These are phyloP conservation scores for Gelatoporia subvermispora DNA, from an alignment of 768 basidiomycete species.

Conservation along the genomic window DNA sequence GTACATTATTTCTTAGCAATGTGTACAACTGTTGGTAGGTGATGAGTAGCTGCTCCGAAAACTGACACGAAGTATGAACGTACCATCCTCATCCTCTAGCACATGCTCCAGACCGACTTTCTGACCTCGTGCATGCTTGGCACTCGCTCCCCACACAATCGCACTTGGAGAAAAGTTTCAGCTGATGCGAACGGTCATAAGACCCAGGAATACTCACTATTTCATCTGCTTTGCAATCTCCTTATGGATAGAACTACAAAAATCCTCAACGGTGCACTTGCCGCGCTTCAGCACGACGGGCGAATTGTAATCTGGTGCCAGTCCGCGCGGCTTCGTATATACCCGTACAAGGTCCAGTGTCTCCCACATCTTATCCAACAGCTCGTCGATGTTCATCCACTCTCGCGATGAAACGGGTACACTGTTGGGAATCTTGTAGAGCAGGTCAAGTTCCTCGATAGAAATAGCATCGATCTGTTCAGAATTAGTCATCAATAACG, in stretches of 20 bases:
- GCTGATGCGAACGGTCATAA: background rate
- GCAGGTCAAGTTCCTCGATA: constrained; percentile 92
- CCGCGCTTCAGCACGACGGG: constrained; percentile 82
- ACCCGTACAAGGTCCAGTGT: constrained; percentile 89
- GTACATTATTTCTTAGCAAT: constrained; percentile 19
- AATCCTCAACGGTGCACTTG: constrained; percentile 73
- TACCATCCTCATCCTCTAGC: constrained; percentile 86
- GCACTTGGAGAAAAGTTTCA: constrained; percentile 43
- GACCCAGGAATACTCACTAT: constrained; percentile 51
- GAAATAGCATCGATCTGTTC: constrained; percentile 91
- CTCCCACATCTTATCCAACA: constrained; percentile 91
- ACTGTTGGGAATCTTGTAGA: constrained; percentile 94
- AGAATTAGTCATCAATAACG: constrained; percentile 4
- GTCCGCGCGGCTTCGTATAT: constrained; percentile 93
- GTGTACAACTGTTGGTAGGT: constrained; percentile 15
- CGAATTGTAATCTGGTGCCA: constrained; percentile 81
- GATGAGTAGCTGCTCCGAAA: background rate
- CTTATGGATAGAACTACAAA: constrained; percentile 92
- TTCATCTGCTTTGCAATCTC: constrained; percentile 98
- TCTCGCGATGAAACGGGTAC: constrained; percentile 92
- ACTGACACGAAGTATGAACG: constrained; percentile 21
- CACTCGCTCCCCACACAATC: constrained; percentile 93
- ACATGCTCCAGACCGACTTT: constrained; percentile 88
- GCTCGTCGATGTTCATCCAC: constrained; percentile 96
- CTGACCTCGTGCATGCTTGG: constrained; percentile 96